Percentiles rank a stretch among this genome's conserved stretches.
Conservation (phyloP, 441 rosid species). For the Gossypium trilobum region DNA sequence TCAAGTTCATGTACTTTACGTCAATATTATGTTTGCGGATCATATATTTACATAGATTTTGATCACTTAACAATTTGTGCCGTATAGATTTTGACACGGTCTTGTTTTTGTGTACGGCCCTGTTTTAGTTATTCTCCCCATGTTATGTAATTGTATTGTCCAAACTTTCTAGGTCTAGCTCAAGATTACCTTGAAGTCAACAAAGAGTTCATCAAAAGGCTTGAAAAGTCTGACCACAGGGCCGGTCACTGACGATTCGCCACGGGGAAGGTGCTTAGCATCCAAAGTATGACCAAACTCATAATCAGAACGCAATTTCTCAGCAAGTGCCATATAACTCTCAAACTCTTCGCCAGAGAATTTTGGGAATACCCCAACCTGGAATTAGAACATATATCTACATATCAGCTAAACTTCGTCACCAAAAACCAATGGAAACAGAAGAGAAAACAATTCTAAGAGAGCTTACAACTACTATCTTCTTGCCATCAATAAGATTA, state of each 20-base stretch:
- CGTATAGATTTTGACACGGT: neutral
- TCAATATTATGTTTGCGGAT: neutral
- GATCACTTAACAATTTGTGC: neutral
- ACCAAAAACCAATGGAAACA: neutral
- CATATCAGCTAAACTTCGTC: neutral
- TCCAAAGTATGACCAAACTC: constrained; percentile 77
- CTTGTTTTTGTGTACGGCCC: neutral
- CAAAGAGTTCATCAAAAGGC: constrained; percentile 88
- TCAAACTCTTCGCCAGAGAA: constrained; percentile 80
- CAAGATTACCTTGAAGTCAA: constrained; percentile 62
- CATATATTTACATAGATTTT: neutral
- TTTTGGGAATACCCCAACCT: constrained; percentile 89
- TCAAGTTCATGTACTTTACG: too few species aligned
- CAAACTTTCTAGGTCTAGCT: neutral
- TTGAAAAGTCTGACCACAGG: constrained; percentile 84
- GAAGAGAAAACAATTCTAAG: neutral
- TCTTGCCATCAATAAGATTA: constrained; percentile 49
- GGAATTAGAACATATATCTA: constrained; percentile 17
- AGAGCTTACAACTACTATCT: constrained; percentile 56
- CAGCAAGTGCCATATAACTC: constrained; percentile 54
- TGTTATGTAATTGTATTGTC: neutral
- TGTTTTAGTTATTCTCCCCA: neutral
- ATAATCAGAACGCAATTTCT: constrained; percentile 76
- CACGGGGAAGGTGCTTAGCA: constrained; percentile 82
- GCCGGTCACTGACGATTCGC: constrained; percentile 69